Base-by-base conservation (phyloP, 148 eudicot genomes). In the Rhododendron henanense region DNA sequence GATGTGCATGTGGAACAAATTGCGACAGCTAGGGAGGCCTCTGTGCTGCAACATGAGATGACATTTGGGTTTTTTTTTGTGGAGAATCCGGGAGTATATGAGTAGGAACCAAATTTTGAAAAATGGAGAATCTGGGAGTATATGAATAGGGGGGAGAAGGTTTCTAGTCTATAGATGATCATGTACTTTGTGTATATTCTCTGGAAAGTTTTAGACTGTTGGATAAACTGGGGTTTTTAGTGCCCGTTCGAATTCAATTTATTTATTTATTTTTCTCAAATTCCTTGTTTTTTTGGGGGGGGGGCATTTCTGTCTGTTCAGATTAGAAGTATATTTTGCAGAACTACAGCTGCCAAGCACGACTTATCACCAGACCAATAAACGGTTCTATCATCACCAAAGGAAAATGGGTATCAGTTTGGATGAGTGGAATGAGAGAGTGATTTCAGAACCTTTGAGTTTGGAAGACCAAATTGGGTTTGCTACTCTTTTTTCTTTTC, bases 1-100 rank as follows among this genome's bases (percentile, higher is more conserved):
- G 99, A 87, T 95, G 31, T 97, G 99, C 86, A 89, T 97, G 84
- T 97, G 99, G 99, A 91, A 93, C 91, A 97, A 95, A 89, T 73
- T 95, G 84, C 93, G 89, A 88, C 88, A 86, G 78, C 85, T n/a
- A 16, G 94, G 94, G 10, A 88, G 84, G 86, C 89, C 99, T 10
- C 86, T 86, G 16, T 97, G 99, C 92, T 97, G 99, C 92, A 95
- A 97, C 91, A 90, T 93, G 94, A 90, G 98, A 93, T 92, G 91
- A 95, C 89, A 85, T 61, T 76, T 35, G 82, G 73, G 23, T 28
- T 31, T 85, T n/a, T 55, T 35, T 35, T 35, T 35, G 13, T 39
- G 63, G 77, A 83, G 76, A 33, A 55, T 73, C 61, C 39, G 2
- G 53, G 19, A 51, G 85, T 83, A 84, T 59, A 81, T 84, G 84